These are phyloP conservation scores for Yarrowia sp. DNA, from an alignment of 805 yeast species.

Conservation along the genomic window DNA sequence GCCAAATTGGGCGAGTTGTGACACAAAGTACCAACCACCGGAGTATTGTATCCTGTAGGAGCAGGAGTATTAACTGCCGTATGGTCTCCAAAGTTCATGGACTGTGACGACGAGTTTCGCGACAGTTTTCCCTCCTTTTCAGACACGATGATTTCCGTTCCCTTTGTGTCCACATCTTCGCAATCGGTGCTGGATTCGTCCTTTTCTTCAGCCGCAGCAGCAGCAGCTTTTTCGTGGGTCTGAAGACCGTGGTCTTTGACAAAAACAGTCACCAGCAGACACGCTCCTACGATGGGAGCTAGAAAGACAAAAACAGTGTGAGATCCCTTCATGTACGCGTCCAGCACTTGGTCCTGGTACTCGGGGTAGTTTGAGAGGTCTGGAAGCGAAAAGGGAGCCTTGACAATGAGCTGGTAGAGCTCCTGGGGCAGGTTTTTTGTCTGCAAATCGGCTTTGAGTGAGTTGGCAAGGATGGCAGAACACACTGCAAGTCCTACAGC, in stretches of 20 bases:
- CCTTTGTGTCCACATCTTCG: not conserved
- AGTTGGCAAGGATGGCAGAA: slow-evolving; percentile 32
- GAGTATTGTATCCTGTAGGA: slow-evolving; percentile 14
- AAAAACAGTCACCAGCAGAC: slow-evolving; percentile 27
- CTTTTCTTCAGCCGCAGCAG: not conserved
- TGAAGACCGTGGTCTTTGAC: slow-evolving; percentile 28
- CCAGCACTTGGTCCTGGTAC: slow-evolving; percentile 25
- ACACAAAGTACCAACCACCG: slow-evolving; percentile 9
- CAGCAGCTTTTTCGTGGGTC: slow-evolving; percentile 15
- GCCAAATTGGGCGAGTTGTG: slow-evolving; percentile 7
- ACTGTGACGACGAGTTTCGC: not conserved
- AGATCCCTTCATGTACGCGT: slow-evolving; percentile 29
- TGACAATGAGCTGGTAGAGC: slow-evolving; percentile 19
- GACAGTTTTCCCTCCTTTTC: slow-evolving; percentile 6
- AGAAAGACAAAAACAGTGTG: slow-evolving; percentile 28
- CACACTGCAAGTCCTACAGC: slow-evolving; percentile 53
- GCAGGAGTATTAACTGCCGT: slow-evolving; percentile 24
- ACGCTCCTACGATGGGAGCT: slow-evolving; percentile 25
- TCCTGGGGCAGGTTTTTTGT: slow-evolving; percentile 16
- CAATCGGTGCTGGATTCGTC: not conserved
- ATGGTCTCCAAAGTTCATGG: not conserved
- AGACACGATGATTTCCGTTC: not conserved
- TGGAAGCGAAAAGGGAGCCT: slow-evolving; percentile 27
- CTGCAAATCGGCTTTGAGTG: slow-evolving; percentile 26
- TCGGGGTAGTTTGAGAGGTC: slow-evolving; percentile 22